phyloP scores from a whole-genome alignment of 495 filamentous ascomycete species.

The Echria macrotheca region DNA sequence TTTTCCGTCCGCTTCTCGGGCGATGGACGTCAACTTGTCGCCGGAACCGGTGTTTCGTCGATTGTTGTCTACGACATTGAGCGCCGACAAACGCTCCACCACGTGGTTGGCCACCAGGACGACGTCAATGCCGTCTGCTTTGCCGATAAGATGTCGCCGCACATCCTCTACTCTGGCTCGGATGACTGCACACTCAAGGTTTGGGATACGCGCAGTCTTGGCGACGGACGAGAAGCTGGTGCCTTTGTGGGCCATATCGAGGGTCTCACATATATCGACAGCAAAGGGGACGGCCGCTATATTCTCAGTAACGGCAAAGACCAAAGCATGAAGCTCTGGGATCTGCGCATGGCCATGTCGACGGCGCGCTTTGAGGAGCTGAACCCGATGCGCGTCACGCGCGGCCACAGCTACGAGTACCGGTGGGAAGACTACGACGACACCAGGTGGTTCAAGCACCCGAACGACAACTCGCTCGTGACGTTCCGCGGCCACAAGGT shows the following conservation, averaged over 20 bases:
- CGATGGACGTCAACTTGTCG: conserved; percentile 86
- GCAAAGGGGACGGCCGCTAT: conserved; percentile 92
- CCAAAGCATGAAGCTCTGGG: conserved; percentile 97
- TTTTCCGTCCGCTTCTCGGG: conserved; percentile 92
- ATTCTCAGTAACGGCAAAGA: conserved; percentile 93
- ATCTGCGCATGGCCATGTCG: conserved; percentile 76
- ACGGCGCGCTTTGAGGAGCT: conserved; percentile 55
- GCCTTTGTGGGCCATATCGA: conserved; percentile 93
- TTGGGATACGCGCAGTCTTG: conserved; percentile 91
- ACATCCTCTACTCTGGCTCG: conserved; percentile 94
- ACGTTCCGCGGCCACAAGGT: conserved; percentile 89
- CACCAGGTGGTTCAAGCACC: conserved; percentile 65
- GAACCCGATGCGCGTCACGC: conserved; percentile 34
- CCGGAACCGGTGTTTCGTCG: conserved; percentile 70
- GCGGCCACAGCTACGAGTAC: conserved; percentile 78
- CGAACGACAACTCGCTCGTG: conserved; percentile 84
- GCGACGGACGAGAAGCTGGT: conserved; percentile 78
- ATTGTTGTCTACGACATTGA: conserved; percentile 96
- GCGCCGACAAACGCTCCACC: conserved; percentile 62
- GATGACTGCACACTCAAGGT: conserved; percentile 93
- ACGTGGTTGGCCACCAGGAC: conserved; percentile 70
- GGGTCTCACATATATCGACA: conserved; percentile 91
- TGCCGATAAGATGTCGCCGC: conserved; percentile 80
- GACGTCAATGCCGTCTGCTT: conserved; percentile 98
- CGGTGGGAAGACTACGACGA: conserved; percentile 67